Evolutionary conservation across 225 moss, liverwort and hornwort genomes (phyloP), one percentile per base, ranked within the genome.

Genomic region (Neckera pumila): DNA sequence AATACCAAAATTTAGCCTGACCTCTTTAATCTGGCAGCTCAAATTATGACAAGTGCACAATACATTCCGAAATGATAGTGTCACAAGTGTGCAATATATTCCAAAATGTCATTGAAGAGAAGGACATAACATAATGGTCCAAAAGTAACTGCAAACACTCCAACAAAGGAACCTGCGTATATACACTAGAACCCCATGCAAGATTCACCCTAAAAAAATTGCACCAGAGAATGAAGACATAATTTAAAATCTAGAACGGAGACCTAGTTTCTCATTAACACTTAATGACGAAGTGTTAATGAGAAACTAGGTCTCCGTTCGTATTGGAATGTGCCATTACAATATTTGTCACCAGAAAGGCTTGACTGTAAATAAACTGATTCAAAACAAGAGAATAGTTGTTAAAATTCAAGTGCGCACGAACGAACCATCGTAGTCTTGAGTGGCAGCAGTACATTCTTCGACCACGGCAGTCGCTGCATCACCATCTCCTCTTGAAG

Each of bases 361-460:
- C 53, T 43, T 10, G 19, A 45, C 43, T 34, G 56, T 25, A 18
- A 43, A 58, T 51, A n/a, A 56, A 56, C 25, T 66, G 54, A 43
- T 45, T 53, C 33, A 47, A 63, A 67, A 54, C 22, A 54, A 14
- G 17, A 31, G 18, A 28, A 47, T 25, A 36, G 25, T 19, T 30
- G 57, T 64, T 59, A 21, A 19, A 77, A 78, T 72, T 53, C 85
- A 87, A 36, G 62, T 25, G 65, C 31, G 21, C 47, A 70, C 28
- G 33, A 80, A 47, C 86, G 81, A 84, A 92, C 92, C 88, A 40
- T 86, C 19, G 54, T 38, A 67, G 67, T 67, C n/a, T 90, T 89
- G 79, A 75, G 69, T 28, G 36, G 27, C n/a, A 77, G 78, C 62
- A 47, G 61, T 47, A 20, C 82, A 40, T 49, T 86, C 84, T 49